Evolutionary conservation across 1,284 basidiomycete genomes (phyloP).

Genomic region (Sanghuangporus sanghuang): DNA sequence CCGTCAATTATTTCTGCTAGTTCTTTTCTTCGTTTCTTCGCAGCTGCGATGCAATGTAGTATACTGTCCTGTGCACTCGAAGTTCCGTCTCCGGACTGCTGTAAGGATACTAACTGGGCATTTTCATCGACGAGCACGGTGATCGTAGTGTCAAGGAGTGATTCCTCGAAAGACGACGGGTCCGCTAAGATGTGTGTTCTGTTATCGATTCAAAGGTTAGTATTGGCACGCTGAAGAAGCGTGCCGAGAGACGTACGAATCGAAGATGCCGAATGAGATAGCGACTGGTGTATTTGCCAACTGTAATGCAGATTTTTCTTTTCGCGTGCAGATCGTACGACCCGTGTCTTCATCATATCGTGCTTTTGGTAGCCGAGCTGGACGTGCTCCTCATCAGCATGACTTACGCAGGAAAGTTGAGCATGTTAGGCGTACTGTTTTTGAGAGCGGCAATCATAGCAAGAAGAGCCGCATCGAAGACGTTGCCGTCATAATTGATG

Average conservation of each 20-base stretch:
- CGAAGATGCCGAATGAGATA: slow-evolving; percentile 80
- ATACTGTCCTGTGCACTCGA: slow-evolving; percentile 34
- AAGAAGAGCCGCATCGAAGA: slow-evolving; percentile 84
- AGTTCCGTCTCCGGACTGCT: slow-evolving; percentile 50
- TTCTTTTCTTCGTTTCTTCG: slow-evolving; percentile 34
- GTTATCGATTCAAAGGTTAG: background rate
- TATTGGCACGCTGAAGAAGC: no score
- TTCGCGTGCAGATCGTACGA: slow-evolving; percentile 62
- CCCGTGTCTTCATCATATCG: slow-evolving; percentile 66
- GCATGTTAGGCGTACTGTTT: slow-evolving; percentile 61
- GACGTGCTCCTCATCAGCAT: background rate
- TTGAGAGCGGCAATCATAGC: slow-evolving; percentile 84
- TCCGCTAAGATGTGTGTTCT: slow-evolving; percentile 74
- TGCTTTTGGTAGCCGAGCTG: slow-evolving; percentile 74
- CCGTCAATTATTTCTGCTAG: slow-evolving; percentile 22
- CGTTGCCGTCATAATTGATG: slow-evolving; percentile 96
- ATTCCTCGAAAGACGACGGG: slow-evolving; percentile 87
- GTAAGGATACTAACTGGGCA: slow-evolving; percentile 49
- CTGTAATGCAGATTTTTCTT: slow-evolving; percentile 41
- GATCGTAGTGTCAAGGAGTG: slow-evolving; percentile 68
- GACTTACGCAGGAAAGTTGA: background rate
- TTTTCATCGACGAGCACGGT: slow-evolving; percentile 59
- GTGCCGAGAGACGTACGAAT: slow-evolving; percentile 71
- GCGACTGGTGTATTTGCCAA: slow-evolving; percentile 51
- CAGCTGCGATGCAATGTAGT: slow-evolving; percentile 40